Conservation (phyloP, 2,329 filamentous ascomycete species). For the Talaromyces sp. region DNA sequence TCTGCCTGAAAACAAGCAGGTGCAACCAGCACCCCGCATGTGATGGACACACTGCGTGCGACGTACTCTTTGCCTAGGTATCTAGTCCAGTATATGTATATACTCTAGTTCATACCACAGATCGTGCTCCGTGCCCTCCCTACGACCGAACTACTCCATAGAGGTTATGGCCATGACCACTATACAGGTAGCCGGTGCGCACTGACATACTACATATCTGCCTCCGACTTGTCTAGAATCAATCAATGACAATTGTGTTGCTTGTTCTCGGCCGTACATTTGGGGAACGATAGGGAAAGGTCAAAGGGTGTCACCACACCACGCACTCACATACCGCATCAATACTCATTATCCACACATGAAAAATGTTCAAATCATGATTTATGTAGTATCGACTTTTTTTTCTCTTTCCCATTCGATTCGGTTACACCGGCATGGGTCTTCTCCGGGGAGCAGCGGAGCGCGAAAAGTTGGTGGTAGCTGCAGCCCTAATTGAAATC, state of each 20-base stretch:
- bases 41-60: constrained; percentile 7
- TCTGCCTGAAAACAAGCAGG: background rate
- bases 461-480: constrained; percentile 3
- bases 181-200: constrained; percentile 1
- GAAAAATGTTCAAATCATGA: constrained; percentile 1
- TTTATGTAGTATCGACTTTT: background rate
- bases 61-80: background rate
- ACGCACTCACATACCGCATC: background rate
- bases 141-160: background rate
- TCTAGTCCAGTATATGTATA: background rate
- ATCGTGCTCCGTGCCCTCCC: background rate
- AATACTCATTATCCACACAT: background rate
- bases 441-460: constrained; percentile 13
- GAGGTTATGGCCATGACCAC: background rate
- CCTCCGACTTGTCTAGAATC: background rate
- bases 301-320: background rate
- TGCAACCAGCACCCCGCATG: constrained; percentile 3
- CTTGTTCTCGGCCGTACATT: constrained; percentile 4
- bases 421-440: constrained; percentile 2
- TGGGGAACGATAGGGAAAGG: background rate
- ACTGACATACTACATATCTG: background rate
- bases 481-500: constrained; percentile 20
- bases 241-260: background rate
- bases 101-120: background rate
- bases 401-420: background rate